Base-by-base conservation (phyloP, 306 rosid species). In the Cicer yamashitae region DNA sequence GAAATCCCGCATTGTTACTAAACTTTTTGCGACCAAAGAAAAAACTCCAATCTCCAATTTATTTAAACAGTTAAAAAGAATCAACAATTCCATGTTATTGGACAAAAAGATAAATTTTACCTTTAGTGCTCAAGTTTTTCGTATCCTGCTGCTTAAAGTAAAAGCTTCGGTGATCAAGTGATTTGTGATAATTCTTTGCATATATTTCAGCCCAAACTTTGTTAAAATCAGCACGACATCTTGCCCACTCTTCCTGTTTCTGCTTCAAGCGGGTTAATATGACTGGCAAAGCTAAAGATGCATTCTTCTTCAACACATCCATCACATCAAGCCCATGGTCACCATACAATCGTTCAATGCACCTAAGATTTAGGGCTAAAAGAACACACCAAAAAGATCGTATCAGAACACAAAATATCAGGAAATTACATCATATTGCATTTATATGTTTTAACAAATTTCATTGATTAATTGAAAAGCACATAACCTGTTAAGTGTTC, bases 261-360 rank as follows among this genome's bases (percentile, higher is more conserved):
- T 96, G 99, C 92, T 89, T 96, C 91, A 96, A 81, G 76, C 99
- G 96, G 30, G 81, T 89, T 79, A 96, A 78, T 83, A 92, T 90
- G 75, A 92, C 93, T 58, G 97, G 97, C 89, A 94, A 88, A 78
- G 92, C 91, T 80, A 90, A 84, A 74, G 91, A 50, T 5, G 91
- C 89, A 84, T 90, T 92, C 91, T 90, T 96, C 84, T 80, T 90
- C 57, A 96, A 81, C 84, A 89, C 93, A 71, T 96, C 97, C 97
- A 96, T 89, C 79, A 90, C 99, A 89, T 96, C 99, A 71, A 96
- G 97, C 82, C 98, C 99, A 41, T 96, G 99, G 87, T 96, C 99
- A 80, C 99, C 98, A 82, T 96, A 96, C 54, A 96, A 81, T 37
- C 99, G 87, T 82, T 96, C 99, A 58, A 96, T 83, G 82, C 97